Percentiles rank a stretch among this genome's conserved stretches.
Evolutionary conservation across 495 filamentous ascomycete species (phyloP).

Genomic region (Symbiotaphrina buchneri): DNA sequence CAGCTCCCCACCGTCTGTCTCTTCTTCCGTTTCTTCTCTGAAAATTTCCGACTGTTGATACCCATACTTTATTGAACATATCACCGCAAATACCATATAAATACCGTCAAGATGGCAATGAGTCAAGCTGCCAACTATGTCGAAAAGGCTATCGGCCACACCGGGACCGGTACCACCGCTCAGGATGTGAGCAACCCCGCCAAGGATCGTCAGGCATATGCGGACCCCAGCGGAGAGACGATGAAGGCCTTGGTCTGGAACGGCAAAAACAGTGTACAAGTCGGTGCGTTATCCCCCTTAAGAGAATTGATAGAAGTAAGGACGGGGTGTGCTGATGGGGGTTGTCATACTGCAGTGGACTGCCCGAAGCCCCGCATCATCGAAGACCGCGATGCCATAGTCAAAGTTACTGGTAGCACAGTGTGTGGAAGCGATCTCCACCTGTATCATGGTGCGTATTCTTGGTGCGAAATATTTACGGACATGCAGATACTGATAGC

Average conservation of each 20-base stretch:
- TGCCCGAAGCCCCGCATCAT: constrained; percentile 46
- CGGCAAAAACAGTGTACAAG: constrained; percentile 41
- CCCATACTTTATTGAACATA: too few relatives aligned
- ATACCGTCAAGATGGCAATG: constrained; percentile 24
- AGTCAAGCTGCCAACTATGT: constrained; percentile 37
- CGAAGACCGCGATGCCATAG: constrained; percentile 56
- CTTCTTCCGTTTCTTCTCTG: too few relatives aligned
- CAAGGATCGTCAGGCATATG: constrained; percentile 17
- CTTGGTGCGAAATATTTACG: too few relatives aligned
- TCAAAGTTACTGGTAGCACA: constrained; percentile 67
- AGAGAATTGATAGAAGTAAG: background rate
- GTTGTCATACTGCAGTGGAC: constrained; percentile 20
- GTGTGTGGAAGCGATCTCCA: constrained; percentile 81
- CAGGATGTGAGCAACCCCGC: constrained; percentile 30
- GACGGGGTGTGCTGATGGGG: background rate
- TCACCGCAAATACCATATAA: too few relatives aligned
- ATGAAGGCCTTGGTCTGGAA: constrained; percentile 60
- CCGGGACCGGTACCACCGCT: constrained; percentile 25
- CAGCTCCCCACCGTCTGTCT: too few relatives aligned
- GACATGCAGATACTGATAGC: too few relatives aligned
- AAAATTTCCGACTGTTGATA: too few relatives aligned
- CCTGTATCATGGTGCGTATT: constrained; percentile 44
- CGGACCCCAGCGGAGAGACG: constrained; percentile 19
- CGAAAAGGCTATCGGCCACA: constrained; percentile 46
- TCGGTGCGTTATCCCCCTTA: constrained; percentile 14